Base-by-base conservation (phyloP, 169 alveolate genomes). In the Sarcocystis neurona region DNA sequence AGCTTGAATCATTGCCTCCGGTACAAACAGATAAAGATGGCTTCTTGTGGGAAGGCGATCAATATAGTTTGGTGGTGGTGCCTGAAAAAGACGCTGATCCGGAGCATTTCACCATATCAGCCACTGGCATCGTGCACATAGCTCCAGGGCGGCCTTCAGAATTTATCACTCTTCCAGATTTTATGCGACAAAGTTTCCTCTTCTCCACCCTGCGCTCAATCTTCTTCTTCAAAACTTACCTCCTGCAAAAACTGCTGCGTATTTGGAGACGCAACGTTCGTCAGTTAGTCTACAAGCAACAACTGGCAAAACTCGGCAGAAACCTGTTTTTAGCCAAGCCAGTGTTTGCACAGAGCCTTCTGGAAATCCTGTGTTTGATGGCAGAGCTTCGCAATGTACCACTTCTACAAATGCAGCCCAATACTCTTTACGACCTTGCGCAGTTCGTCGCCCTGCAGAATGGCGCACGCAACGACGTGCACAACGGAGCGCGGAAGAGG, bases 101-200 rank as follows among this genome's bases (percentile, higher is more conserved):
- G 37, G 92, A 88, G 50, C 85, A 88, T 39, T 88, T 88, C 53
- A 88, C 92, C 0, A 79, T 88, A 30, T 88, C 92, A 0, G 79
- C 86, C 23, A 88, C 92, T 0, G 92, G 89, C 2, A 85, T 88
- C n/a, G 85, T 88, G 86, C 92, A 88, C 60, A 79, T 88, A 23
- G 68, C 86, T 58, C 92, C 92, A 39, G 89, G 89, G 30, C 85
- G 85, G 63, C 92, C 92, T 5, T 79, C 92, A n/a, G 92, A 88
- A 79, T 80, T 66, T n/a, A 79, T 88, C 50, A 72, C 89, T 0
- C 89, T 79, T 6, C 79, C 85, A 50, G 92, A 88, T 41, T 88
- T 85, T 74, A 75, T 79, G 86, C 79, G 80, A 34, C 92, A 88
- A 63, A 85, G 89, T n/a, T 88, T 88, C 43, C 79, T 79, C 41